Conservation (phyloP, 371 early-diverging fungal genomes). For the Umbelopsis sp. region DNA sequence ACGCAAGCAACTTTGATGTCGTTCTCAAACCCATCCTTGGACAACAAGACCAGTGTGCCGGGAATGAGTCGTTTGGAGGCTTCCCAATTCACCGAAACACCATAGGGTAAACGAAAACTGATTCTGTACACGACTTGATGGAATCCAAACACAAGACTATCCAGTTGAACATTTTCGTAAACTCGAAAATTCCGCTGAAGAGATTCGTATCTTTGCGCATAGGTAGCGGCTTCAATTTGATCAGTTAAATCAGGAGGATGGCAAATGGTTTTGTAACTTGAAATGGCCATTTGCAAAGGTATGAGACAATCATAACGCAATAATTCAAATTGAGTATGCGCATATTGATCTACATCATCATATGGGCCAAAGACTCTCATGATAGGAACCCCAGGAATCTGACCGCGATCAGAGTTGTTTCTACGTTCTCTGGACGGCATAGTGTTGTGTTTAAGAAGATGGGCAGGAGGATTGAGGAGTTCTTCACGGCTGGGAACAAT, state of each 20-base stretch:
- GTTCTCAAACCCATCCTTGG: slow-evolving; percentile 53
- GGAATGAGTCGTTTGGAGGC: slow-evolving; percentile 63
- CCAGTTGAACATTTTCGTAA: slow-evolving; percentile 50
- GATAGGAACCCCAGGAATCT: slow-evolving; percentile 52
- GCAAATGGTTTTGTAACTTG: slow-evolving; percentile 34
- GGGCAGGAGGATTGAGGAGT: background rate
- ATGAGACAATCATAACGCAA: slow-evolving; percentile 67
- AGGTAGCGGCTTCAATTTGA: background rate
- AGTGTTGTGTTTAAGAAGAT: background rate
- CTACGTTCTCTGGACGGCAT: background rate
- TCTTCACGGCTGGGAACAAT: slow-evolving; percentile 30
- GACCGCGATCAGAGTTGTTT: slow-evolving; percentile 4
- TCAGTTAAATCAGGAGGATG: slow-evolving; percentile 22
- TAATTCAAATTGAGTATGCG: slow-evolving; percentile 67
- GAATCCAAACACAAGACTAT: slow-evolving; percentile 55
- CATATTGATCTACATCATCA: slow-evolving; percentile 56
- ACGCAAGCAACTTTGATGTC: slow-evolving; percentile 64
- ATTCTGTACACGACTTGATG: slow-evolving; percentile 57
- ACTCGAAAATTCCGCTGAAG: slow-evolving; percentile 27
- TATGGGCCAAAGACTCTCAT: slow-evolving; percentile 53
- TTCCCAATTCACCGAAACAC: slow-evolving; percentile 50
- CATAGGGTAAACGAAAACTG: slow-evolving; percentile 54
- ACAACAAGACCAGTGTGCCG: slow-evolving; percentile 58
- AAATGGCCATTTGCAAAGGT: slow-evolving; percentile 58
- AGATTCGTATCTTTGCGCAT: slow-evolving; percentile 19